Evolutionary conservation across 2,329 filamentous ascomycete genomes (phyloP), one percentile per base, ranked within the genome.

Genomic region (Fusarium nelsonii): DNA sequence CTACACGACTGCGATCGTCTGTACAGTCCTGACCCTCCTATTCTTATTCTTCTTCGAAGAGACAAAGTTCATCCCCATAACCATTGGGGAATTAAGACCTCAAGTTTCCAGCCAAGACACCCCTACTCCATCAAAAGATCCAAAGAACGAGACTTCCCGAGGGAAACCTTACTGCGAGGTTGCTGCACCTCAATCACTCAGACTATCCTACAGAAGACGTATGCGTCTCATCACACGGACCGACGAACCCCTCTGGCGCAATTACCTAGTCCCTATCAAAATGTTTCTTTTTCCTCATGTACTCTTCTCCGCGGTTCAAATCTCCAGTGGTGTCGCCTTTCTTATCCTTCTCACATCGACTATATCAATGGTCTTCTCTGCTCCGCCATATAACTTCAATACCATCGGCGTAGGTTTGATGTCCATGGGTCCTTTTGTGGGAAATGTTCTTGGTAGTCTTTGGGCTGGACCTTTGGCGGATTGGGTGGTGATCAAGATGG

Each of bases 401-500:
- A 68, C 75, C 0, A 62, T 62, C 1, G 71, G 71, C 0, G 57
- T 78, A 0, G 76, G 76, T 6, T 64, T 74, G 28, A 77, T 78
- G 74, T 65, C 56, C 0, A 45, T 75, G 6, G 73, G 72, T 0
- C 76, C 75, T 0, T 78, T 81, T 6, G 69, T 83, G 1, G 81
- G 82, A 0, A 80, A 79, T 15, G 36, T 81, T 0, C 54, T 83
- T 6, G 81, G 81, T 0, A 73, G 74, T 2, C 16, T 82, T 2
- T 81, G 81, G 39, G 80, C 79, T 1, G 81, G 81, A 1, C 70
- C 75, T 1, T 20, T 83, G 0, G 76, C 77, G 0, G 82, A 84
- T 51, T 76, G 76, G 72, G 77, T 77, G 0, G 78, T 82, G 44
- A 58, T 81, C 0, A 72, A 68, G 34, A 73, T 81, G 18, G 75